These are phyloP conservation scores for Leccinum variicolor DNA, from an alignment of 768 basidiomycete genomes.

Conservation along the genomic window DNA sequence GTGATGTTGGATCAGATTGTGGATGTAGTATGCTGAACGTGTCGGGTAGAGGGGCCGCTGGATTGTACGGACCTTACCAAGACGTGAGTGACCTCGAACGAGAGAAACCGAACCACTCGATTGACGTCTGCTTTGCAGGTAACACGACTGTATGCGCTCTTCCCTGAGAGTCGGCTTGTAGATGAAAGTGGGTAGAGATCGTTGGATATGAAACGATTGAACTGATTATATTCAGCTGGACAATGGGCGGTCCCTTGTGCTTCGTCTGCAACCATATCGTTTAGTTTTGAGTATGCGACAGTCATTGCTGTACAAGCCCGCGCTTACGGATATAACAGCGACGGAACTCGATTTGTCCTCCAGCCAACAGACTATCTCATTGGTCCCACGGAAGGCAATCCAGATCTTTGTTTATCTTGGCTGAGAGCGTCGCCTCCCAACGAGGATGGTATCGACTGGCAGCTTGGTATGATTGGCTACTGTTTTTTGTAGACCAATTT, in stretches of 20 bases:
- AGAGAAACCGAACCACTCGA: background rate
- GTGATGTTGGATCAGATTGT: conserved; percentile 23
- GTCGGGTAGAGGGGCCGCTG: conserved; percentile 55
- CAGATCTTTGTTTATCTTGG: conserved; percentile 72
- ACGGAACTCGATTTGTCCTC: conserved; percentile 47
- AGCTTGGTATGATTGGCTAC: conserved; percentile 50
- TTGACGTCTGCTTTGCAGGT: conserved; percentile 44
- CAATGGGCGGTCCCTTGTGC: conserved; percentile 78
- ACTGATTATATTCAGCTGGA: conserved; percentile 38
- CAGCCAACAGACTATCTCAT: conserved; percentile 78
- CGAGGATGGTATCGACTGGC: conserved; percentile 79
- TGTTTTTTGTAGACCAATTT: background rate
- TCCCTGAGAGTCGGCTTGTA: conserved; percentile 67
- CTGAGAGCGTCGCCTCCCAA: conserved; percentile 63
- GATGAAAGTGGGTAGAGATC: conserved; percentile 42
- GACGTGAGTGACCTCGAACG: conserved; percentile 47
- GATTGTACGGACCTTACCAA: conserved; percentile 74
- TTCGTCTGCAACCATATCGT: conserved; percentile 52
- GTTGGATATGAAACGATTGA: background rate
- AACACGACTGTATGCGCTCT: conserved; percentile 55
- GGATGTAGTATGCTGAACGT: conserved; percentile 1
- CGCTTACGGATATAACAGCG: conserved; percentile 14
- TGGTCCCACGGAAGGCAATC: conserved; percentile 61
- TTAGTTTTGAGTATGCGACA: conserved; percentile 64
- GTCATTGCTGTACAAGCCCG: background rate